These are phyloP conservation scores for Millerozyma miso DNA, from an alignment of 805 yeast species.

Conservation along the genomic window DNA sequence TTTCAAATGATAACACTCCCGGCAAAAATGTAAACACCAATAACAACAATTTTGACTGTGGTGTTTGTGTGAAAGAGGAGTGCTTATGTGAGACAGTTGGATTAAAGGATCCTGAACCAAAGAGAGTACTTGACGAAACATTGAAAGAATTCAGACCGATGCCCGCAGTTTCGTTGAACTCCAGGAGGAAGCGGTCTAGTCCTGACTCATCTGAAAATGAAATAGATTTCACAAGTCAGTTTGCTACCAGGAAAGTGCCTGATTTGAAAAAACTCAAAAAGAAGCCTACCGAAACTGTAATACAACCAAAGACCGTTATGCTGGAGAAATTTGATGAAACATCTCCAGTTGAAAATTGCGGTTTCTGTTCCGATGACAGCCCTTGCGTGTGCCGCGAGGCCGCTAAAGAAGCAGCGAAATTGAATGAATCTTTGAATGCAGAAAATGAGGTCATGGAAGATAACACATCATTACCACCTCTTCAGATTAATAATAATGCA, in stretches of 20 bases:
- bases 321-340: constrained; percentile 34
- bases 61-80: constrained; percentile 63
- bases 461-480: constrained; percentile 40
- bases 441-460: constrained; percentile 28
- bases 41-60: constrained; percentile 45
- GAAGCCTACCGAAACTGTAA: constrained; percentile 4
- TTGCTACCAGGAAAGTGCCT: constrained; percentile 34
- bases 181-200: constrained; percentile 21
- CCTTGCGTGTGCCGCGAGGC: constrained; percentile 91
- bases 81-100: constrained; percentile 62
- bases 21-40: constrained; percentile 6
- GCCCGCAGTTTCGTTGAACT: constrained; percentile 60
- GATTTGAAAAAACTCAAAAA: constrained; percentile 30
- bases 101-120: constrained; percentile 22
- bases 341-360: constrained; percentile 72
- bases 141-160: constrained; percentile 49
- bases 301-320: constrained; percentile 11
- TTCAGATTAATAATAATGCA: constrained; percentile 22
- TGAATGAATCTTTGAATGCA: constrained; percentile 24
- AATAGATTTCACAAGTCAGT: constrained; percentile 54
- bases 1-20: constrained; percentile 11
- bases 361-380: constrained; percentile 88
- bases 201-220: constrained; percentile 25
- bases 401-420: constrained; percentile 46
- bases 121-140: constrained; percentile 24